A percentile compares a stretch with the other conserved stretches of the same genome.
Evolutionary conservation across 305 asterid species (phyloP).

Genomic region (Nicotiana rustica): DNA sequence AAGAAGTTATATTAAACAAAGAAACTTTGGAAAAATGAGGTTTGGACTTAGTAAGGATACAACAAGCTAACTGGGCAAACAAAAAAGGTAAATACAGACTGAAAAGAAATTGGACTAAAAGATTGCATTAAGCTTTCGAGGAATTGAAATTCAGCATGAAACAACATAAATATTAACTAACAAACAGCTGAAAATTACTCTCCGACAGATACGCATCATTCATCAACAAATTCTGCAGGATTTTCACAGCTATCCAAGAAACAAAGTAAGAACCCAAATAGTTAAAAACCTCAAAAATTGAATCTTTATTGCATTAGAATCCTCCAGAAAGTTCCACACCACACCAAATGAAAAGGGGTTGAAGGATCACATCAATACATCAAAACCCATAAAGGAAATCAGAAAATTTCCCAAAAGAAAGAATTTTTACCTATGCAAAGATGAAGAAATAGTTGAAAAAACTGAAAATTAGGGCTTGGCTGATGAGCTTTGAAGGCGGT

Average conservation of each 20-base stretch:
- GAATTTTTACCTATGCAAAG: slow-evolving; percentile 24
- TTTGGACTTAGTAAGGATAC: background rate
- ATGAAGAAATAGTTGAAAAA: background rate
- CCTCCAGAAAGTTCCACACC: background rate
- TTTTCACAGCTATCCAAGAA: slow-evolving; percentile 21
- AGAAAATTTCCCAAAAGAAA: background rate
- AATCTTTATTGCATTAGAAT: background rate
- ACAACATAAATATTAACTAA: background rate
- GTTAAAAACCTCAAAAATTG: background rate
- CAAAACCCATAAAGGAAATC: slow-evolving; percentile 30
- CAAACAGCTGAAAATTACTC: background rate
- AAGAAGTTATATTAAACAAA: too few relatives aligned
- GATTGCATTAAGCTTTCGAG: background rate
- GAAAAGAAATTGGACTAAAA: slow-evolving; percentile 17
- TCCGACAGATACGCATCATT: background rate
- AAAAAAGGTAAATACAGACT: background rate
- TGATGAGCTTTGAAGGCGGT: background rate
- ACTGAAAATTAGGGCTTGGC: slow-evolving; percentile 3
- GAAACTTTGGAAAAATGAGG: background rate
- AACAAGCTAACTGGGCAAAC: background rate
- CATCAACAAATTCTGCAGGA: slow-evolving; percentile 16
- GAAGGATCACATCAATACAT: slow-evolving; percentile 23
- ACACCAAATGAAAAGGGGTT: slow-evolving; percentile 23
- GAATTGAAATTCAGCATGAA: slow-evolving; percentile 18
- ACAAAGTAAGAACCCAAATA: background rate